Base-by-base conservation (phyloP, 257 asterid genomes). In the Gynochthodes officinalis region DNA sequence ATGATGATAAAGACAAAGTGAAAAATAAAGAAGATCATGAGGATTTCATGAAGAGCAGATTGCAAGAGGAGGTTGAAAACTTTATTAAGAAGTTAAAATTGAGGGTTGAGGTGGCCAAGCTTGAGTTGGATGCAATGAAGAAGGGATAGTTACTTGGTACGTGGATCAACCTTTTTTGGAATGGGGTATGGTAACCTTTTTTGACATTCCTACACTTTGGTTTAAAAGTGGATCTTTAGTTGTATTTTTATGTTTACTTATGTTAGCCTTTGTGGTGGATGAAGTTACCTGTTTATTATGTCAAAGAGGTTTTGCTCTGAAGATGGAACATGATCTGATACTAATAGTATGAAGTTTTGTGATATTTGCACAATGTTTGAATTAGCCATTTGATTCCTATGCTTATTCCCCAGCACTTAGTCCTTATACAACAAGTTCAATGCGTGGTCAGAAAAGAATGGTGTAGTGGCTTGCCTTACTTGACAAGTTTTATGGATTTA, bases 41-140 rank as follows among this genome's bases (percentile, higher is more conserved):
- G 65, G 42, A 28, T 59, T 59, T 9, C 12, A 19, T 21, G 23
- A 60, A 28, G 42, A 28, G 32, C 21, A 59, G 7, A 37, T 30
- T 60, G 65, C 65, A 15, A 0, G 65, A 15, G 65, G 23, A 32
- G 65, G 5, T 60, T 60, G 65, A 16, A 3, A 28, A 19, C 21
- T 0, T 60, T 14, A 37, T 32, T 6, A 60, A 60, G 65, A 60
- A 32, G 43, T 15, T 4, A 6, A 37, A 32, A 37, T 30, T 60
- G 43, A 60, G 19, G 42, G 23, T 23, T 25, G 63, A 57, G 63
- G 43, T 60, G 42, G 65, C 65, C 21, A 60, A 60, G 43, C 65
- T 60, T 60, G 65, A 60, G 10, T 32, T 14, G 11, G 43, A 60
- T 35, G 40, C 10, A 32, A 25, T 60, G 64, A 28, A 25, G 64